These are phyloP conservation scores for Penicillium digitatum DNA, from an alignment of 2,329 filamentous ascomycete species.

Conservation along the genomic window DNA sequence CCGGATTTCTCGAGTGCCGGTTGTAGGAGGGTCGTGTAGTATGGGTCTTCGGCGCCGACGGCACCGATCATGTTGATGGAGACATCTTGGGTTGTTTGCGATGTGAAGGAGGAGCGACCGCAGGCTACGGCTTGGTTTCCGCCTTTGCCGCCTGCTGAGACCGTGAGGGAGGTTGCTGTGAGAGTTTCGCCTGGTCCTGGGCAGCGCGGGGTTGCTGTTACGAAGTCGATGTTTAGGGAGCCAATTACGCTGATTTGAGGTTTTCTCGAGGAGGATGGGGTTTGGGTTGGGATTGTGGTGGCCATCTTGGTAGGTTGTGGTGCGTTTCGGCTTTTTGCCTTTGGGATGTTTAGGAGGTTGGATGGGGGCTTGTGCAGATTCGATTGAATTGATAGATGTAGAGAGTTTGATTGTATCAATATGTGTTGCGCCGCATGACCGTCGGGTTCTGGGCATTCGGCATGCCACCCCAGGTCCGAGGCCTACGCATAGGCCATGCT, in stretches of 20 bases:
- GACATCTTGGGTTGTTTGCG: constrained; percentile 39
- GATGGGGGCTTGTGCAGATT: neutral
- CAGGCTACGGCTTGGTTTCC: constrained; percentile 24
- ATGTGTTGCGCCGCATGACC: neutral
- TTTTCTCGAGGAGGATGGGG: neutral
- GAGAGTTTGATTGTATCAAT: neutral
- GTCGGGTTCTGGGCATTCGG: neutral
- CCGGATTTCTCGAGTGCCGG: constrained; percentile 54
- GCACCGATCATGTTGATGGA: constrained; percentile 64
- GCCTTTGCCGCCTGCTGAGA: constrained; percentile 46
- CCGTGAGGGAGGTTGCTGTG: constrained; percentile 66
- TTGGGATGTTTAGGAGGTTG: neutral
- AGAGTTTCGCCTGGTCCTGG: constrained; percentile 78
- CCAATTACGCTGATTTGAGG: constrained; percentile 69
- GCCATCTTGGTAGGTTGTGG: constrained; percentile 7
- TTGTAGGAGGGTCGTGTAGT: constrained; percentile 56
- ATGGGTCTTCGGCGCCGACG: constrained; percentile 56
- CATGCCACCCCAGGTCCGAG: neutral
- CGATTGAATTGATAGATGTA: neutral
- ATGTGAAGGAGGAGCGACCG: constrained; percentile 20
- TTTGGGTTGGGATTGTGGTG: neutral
- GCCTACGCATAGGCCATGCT: no score
- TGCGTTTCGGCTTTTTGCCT: neutral
- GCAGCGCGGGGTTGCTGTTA: constrained; percentile 74
- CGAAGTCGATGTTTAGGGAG: constrained; percentile 84